Evolutionary conservation across 805 yeast species (phyloP).

Genomic region (Myxozyma udenii): DNA sequence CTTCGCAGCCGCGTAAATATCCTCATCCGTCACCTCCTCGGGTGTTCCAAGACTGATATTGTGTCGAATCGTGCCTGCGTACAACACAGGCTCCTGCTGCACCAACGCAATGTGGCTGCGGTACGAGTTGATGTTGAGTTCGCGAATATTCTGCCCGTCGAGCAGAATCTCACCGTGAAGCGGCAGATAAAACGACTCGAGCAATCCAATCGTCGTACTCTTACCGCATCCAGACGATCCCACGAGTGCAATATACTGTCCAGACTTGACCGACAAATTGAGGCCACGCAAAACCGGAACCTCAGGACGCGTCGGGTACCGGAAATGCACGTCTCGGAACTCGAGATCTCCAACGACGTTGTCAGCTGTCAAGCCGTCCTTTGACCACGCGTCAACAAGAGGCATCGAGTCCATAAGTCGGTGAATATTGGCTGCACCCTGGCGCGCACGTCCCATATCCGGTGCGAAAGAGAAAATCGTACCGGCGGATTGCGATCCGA

Average conservation of each 20-base stretch:
- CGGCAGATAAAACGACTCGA: constrained; percentile 59
- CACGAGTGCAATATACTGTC: constrained; percentile 81
- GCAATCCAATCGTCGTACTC: constrained; percentile 48
- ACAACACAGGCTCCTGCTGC: constrained; percentile 56
- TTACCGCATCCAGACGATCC: constrained; percentile 71
- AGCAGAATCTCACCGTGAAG: constrained; percentile 50
- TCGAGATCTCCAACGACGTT: constrained; percentile 50
- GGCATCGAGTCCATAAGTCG: constrained; percentile 39
- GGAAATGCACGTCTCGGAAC: constrained; percentile 42
- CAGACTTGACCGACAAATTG: constrained; percentile 54
- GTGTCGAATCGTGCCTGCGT: constrained; percentile 76
- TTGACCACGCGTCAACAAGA: constrained; percentile 38
- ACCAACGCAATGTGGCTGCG: constrained; percentile 56
- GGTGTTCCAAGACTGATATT: constrained; percentile 51
- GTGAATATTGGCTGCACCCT: constrained; percentile 39
- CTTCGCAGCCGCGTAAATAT: constrained; percentile 43
- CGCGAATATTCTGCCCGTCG: constrained; percentile 78
- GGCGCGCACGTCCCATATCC: constrained; percentile 44
- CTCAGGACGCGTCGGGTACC: constrained; percentile 36
- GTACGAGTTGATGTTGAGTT: constrained; percentile 55
- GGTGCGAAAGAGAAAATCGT: constrained; percentile 44
- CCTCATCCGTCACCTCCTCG: constrained; percentile 38
- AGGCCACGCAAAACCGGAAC: constrained; percentile 33
- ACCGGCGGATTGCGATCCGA: constrained; percentile 47
- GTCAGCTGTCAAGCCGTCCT: constrained; percentile 32